Base-by-base conservation (phyloP, 352 stramenopile genomes). In the Bremia lactucae region DNA sequence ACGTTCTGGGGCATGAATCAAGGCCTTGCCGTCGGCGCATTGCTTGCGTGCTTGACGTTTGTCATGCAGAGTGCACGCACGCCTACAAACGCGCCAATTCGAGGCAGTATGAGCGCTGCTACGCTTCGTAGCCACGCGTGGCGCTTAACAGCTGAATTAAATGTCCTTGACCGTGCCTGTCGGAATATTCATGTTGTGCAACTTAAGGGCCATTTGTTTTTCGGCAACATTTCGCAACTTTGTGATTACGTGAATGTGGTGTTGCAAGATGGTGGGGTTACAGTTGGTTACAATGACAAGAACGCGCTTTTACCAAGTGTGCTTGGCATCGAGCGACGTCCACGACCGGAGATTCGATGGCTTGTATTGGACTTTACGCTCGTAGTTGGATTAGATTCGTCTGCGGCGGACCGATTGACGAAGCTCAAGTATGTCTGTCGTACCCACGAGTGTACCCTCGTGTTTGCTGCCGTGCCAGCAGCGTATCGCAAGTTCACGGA, bases 1-100 rank as follows among this genome's bases (percentile, higher is more conserved):
- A 95, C 83, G 6, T 80, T 93, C 26, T 92, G 75, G 73, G 88
- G 88, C 3, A 97, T 97, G 85, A 93, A 87, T 55, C 65, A 89
- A 29, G 76, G 76, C 7, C 71, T 97, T 25, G 71, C 89, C 2
- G 81, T 94, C 35, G 91, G 87, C 13, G 72, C 82, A 6, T 51
- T 96, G 43, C 59, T 92, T 8, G 86, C 88, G 5, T 81, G 93
- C 21, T 76, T 87, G 36, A 95, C 85, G 0, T 97, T 96, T 64
- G 83, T 89, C 14, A 72, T 95, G 50, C 83, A 96, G 43, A 84
- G 71, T 54, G 82, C 90, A 9, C 77, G 76, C 21, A 61, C 72
- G 4, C 74, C 74, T 2, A 92, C 93, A 14, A 82, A 83, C 19
- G 80, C 86, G 6, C 85, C 86, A 2, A 90, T 97, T 35, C 71